Evolutionary conservation across 805 yeast species (phyloP), one percentile per base, ranked within the genome.

Genomic region (Isabelozyma pseudorhagii): DNA sequence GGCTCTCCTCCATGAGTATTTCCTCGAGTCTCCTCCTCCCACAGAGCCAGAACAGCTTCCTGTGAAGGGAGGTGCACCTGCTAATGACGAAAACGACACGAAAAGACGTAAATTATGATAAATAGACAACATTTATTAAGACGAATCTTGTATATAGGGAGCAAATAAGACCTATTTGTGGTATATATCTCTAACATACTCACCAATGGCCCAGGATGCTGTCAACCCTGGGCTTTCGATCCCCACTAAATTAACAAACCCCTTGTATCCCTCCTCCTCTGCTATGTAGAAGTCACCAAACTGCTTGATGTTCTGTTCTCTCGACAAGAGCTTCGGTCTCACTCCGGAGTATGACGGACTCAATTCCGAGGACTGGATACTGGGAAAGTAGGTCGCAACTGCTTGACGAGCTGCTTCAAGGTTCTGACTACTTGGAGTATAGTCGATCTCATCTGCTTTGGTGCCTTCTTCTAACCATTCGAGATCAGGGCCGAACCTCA

Each of bases 211-310:
- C 83, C 89, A 72, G 3, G 91, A 74, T 0, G 94, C 69, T 2
- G 97, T 91, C 50, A 91, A 72, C 0, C 97, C 97, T 0, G 97
- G 97, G 59, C 94, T 86, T 63, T 91, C 97, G 11, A 91, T 90
- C 0, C 93, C 96, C 41, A 90, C 60, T 47, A 89, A 70, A 55
- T 89, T 91, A 28, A 90, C 78, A 59, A 89, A 91, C 1, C 96
- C 96, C 2, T 84, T 85, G 57, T 77, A 82, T 0, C 84, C 91
- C 1, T 75, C 78, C 55, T 88, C 94, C 58, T 86, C 81, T 47
- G 81, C 67, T 31, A 91, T 87, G 18, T 83, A 68, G 62, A 90
- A 91, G 61, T 92, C 97, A 42, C 82, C 82, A 65, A 88, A 87
- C 21, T 52, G 38, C 40, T 62, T 64, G 21, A 65, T 61, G 31